These are phyloP conservation scores for Macadamia integrifolia DNA, from an alignment of 164 flowering plant species.

Conservation along the genomic window DNA sequence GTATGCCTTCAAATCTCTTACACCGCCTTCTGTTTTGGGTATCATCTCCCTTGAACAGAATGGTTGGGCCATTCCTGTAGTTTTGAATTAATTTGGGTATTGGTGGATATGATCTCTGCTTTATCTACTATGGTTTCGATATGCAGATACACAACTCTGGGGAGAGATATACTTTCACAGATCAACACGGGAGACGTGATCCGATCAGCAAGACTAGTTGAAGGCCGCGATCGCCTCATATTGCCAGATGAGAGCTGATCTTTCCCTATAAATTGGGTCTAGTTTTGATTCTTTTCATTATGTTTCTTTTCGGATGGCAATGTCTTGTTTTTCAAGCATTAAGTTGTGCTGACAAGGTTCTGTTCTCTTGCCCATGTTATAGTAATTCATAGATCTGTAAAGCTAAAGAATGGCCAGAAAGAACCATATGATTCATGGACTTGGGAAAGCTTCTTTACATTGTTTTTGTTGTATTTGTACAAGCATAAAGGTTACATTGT, in stretches of 20 bases:
- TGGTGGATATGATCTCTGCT: background rate
- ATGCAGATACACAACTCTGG: constrained; percentile 64
- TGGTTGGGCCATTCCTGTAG: background rate
- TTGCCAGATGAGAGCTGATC: constrained; percentile 51
- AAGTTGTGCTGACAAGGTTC: too few relatives aligned
- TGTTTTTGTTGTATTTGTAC: too few relatives aligned
- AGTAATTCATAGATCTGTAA: too few relatives aligned
- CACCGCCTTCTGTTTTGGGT: background rate
- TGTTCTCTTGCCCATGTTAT: too few relatives aligned
- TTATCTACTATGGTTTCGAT: constrained; percentile 3
- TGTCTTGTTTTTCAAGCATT: too few relatives aligned
- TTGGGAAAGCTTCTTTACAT: too few relatives aligned
- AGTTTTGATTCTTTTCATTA: background rate
- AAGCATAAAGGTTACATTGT: too few relatives aligned
- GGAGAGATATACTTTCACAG: constrained; percentile 78
- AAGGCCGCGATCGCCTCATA: constrained; percentile 71
- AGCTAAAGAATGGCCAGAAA: too few relatives aligned
- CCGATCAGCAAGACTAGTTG: constrained; percentile 69
- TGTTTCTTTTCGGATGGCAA: too few relatives aligned
- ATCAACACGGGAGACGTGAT: constrained; percentile 83
- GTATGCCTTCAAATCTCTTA: constrained; percentile 29
- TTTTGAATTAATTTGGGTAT: background rate
- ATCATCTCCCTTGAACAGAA: background rate
- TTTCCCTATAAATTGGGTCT: background rate
- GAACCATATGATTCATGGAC: too few relatives aligned